Percentiles rank a stretch among this genome's conserved stretches.
phyloP scores from a whole-genome alignment of 2,329 filamentous ascomycete species.

The Colletotrichum sp. region DNA sequence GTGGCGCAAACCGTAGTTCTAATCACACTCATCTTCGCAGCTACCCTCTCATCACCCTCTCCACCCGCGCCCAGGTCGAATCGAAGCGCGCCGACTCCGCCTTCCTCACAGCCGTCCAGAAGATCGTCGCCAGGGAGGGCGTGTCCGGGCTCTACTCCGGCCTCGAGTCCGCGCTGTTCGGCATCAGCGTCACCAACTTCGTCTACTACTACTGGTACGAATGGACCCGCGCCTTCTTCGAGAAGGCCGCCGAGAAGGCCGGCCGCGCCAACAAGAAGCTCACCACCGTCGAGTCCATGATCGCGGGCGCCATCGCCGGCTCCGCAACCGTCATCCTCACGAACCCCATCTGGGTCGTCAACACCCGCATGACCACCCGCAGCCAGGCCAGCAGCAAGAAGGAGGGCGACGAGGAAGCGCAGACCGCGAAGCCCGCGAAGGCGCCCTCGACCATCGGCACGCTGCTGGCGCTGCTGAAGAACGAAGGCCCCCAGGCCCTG shows the following conservation, averaged over 20 bases:
- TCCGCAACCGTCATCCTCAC: constrained; percentile 94
- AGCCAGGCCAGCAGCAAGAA: constrained; percentile 45
- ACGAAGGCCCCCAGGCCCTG: constrained; percentile 84
- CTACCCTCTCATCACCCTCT: constrained; percentile 96
- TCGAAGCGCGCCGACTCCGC: constrained; percentile 89
- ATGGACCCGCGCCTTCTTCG: constrained; percentile 90
- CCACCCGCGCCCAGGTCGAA: constrained; percentile 96
- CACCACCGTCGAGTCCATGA: constrained; percentile 91
- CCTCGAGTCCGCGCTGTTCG: constrained; percentile 92
- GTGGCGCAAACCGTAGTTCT: constrained; percentile 3
- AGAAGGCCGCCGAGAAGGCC: constrained; percentile 73
- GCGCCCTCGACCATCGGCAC: constrained; percentile 80
- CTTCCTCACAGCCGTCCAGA: constrained; percentile 81
- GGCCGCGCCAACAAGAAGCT: constrained; percentile 81
- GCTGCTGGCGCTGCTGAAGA: constrained; percentile 76
- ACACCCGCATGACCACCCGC: constrained; percentile 96
- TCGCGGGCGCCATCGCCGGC: constrained; percentile 91
- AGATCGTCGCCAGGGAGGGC: constrained; percentile 92
- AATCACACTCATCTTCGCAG: constrained; percentile 45
- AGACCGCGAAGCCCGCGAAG: constrained; percentile 49
- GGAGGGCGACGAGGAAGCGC: constrained; percentile 42
- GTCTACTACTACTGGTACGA: constrained; percentile 99
- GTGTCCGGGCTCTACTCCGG: constrained; percentile 89
- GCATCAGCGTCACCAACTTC: constrained; percentile 98
- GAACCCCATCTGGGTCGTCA: constrained; percentile 99